These are phyloP conservation scores for Saraca asoca DNA, from an alignment of 331 rosid species.

Conservation along the genomic window DNA sequence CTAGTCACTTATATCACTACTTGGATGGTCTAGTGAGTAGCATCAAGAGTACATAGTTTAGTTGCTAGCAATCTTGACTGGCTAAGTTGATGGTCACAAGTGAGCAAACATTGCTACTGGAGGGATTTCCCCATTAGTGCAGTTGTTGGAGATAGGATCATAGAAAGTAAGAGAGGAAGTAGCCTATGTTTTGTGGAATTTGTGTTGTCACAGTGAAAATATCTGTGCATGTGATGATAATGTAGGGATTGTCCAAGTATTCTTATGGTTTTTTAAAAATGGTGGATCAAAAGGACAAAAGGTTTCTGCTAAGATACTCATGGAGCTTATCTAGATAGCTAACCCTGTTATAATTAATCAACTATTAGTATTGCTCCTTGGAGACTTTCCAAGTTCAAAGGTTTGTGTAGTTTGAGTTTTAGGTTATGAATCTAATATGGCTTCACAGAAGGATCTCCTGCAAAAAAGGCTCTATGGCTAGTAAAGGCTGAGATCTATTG, in stretches of 20 bases:
- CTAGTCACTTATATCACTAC: too few species aligned
- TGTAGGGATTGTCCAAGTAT: constrained; percentile 90
- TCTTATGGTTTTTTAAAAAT: constrained; percentile 87
- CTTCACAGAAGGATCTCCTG: constrained; percentile 71
- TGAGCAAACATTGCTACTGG: constrained; percentile 99
- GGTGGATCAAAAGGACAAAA: constrained; percentile 84
- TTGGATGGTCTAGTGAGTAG: too few species aligned
- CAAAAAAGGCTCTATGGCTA: constrained; percentile 77
- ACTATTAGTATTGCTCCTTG: constrained; percentile 80
- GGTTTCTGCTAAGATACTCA: too few species aligned
- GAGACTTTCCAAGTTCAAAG: constrained; percentile 77
- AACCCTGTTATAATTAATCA: constrained; percentile 90
- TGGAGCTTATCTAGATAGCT: constrained; percentile 72
- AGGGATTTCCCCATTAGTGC: constrained; percentile 94
- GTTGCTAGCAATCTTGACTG: constrained; percentile 76
- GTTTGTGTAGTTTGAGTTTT: constrained; percentile 71
- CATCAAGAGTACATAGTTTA: constrained; percentile 94
- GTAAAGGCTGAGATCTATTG: constrained; percentile 76
- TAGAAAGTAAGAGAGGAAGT: too few species aligned
- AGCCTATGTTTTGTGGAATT: too few species aligned
- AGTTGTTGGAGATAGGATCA: constrained; percentile 94
- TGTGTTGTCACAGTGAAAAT: too few species aligned
- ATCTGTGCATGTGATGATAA: too few species aligned
- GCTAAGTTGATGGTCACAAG: constrained; percentile 90
- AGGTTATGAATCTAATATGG: constrained; percentile 83